phyloP scores from a whole-genome alignment of 2,329 filamentous ascomycete genomes.

The Aspergillus sp. region DNA sequence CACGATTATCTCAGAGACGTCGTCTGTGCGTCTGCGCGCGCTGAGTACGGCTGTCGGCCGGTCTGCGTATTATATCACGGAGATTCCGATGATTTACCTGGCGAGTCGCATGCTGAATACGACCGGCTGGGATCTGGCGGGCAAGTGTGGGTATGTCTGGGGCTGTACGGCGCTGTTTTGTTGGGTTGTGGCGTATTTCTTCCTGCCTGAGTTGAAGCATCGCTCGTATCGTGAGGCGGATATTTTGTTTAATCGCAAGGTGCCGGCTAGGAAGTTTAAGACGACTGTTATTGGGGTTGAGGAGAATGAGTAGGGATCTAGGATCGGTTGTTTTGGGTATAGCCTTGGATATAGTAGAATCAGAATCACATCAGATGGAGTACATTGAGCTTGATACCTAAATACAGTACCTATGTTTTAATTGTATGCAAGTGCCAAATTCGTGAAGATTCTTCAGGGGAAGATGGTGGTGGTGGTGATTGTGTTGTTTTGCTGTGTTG shows the following conservation, averaged over 20 bases:
- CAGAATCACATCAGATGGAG: no score
- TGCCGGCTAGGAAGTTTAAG: constrained; percentile 47
- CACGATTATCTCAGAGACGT: constrained; percentile 41
- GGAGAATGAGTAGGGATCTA: constrained; percentile 21
- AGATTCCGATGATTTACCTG: constrained; percentile 45
- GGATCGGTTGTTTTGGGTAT: no score
- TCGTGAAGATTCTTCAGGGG: no score
- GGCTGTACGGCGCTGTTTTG: constrained; percentile 44
- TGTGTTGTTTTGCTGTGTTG: no score
- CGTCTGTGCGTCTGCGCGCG: constrained; percentile 38
- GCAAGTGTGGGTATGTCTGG: constrained; percentile 53
- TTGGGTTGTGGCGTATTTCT: constrained; percentile 44
- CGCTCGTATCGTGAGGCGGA: constrained; percentile 49
- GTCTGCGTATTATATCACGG: constrained; percentile 43
- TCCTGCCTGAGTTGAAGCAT: constrained; percentile 47
- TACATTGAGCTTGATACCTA: no score
- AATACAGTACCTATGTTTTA: no score
- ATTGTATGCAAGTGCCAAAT: no score
- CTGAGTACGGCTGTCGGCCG: constrained; percentile 42
- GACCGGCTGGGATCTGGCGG: constrained; percentile 42
- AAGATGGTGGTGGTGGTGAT: no score
- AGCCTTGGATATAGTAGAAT: no score
- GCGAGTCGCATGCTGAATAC: constrained; percentile 42
- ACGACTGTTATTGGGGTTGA: constrained; percentile 43
- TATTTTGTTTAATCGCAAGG: constrained; percentile 46